Conservation (phyloP, 2,329 filamentous ascomycete species). For the Aspergillus spinulosporus region DNA sequence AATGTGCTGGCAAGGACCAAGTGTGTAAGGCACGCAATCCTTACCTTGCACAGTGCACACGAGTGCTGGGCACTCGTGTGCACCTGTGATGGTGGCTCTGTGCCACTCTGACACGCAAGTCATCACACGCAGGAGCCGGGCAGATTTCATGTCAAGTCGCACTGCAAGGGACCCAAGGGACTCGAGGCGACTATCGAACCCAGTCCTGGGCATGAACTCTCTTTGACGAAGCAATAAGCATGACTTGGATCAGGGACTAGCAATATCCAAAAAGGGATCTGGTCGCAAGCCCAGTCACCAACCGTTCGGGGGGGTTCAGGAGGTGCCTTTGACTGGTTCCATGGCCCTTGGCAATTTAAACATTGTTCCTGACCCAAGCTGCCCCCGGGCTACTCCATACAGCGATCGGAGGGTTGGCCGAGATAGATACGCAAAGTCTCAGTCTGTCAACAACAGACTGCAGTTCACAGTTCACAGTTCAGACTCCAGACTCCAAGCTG, state of each 20-base stretch:
- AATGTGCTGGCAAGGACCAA: not conserved
- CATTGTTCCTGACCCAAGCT: not conserved
- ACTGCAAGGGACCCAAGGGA: conserved; percentile 2
- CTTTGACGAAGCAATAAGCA: not conserved
- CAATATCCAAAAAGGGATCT: not conserved
- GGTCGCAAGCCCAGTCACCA: not conserved
- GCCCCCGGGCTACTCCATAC: no score
- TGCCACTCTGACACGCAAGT: conserved; percentile 1
- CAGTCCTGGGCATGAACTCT: not conserved
- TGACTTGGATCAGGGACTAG: not conserved
- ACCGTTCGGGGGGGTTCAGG: no score
- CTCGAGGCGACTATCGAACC: not conserved
- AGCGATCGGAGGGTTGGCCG: no score
- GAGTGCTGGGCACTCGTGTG: not conserved
- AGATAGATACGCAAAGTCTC: no score
- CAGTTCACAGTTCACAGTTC: not conserved
- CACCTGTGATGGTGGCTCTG: not conserved
- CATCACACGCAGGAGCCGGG: not conserved
- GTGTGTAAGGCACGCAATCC: conserved; percentile 1
- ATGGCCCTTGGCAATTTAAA: not conserved
- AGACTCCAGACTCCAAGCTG: not conserved
- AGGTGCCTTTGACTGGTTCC: not conserved
- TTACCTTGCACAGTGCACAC: not conserved
- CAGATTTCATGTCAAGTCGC: not conserved
- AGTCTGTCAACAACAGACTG: not conserved